phyloP scores from a whole-genome alignment of 192 early-diverging fungal species.

The Linnemannia zychae region DNA sequence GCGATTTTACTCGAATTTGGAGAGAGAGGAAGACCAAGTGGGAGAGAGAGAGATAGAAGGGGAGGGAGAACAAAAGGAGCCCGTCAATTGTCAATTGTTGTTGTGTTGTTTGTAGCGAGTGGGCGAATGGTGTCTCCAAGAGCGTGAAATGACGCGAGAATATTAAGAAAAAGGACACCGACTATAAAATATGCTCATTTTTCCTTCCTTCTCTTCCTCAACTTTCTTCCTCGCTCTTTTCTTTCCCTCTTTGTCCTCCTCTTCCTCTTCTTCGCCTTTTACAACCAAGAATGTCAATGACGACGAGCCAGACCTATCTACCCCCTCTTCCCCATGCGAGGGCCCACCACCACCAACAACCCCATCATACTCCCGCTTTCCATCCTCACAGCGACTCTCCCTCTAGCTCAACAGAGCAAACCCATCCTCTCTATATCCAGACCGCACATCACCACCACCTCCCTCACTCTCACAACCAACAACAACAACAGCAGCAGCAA shows the following conservation, averaged over 20 bases:
- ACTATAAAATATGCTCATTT: background rate
- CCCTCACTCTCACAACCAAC: slow-evolving; percentile 16
- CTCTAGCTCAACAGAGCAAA: slow-evolving; percentile 15
- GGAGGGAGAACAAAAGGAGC: background rate
- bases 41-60: background rate
- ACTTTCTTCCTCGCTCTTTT: background rate
- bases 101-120: background rate
- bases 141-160: slow-evolving; percentile 41
- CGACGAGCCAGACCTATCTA: slow-evolving; percentile 21
- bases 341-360: slow-evolving; percentile 16
- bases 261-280: background rate
- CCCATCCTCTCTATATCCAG: slow-evolving; percentile 35
- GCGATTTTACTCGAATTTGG: background rate
- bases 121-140: slow-evolving; percentile 3
- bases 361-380: slow-evolving; percentile 1
- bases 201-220: background rate
- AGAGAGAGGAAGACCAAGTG: too few relatives aligned
- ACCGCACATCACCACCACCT: slow-evolving; percentile 16
- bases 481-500: slow-evolving; percentile 38
- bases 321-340: slow-evolving; percentile 21
- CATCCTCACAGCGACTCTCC: slow-evolving; percentile 13
- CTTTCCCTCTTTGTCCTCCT: background rate
- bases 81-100: background rate
- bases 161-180: background rate
- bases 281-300: slow-evolving; percentile 15